Conservation (phyloP, 2,329 filamentous ascomycete genomes). For the Arthroderma uncinatum region DNA sequence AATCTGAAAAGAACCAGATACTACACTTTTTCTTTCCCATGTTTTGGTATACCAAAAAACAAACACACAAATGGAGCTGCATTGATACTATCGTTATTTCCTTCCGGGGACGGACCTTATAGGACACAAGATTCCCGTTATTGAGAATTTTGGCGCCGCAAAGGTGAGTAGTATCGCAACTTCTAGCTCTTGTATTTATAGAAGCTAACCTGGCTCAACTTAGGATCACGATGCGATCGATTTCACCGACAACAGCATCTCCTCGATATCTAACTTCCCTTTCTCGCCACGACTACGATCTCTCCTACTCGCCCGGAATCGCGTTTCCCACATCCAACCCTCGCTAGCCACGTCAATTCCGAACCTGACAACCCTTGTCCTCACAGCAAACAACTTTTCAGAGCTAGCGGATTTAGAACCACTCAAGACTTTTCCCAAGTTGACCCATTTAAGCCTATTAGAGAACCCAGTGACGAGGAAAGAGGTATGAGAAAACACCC, state of each 20-base stretch:
- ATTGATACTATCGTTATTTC: constrained; percentile 63
- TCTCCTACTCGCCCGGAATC: constrained; percentile 80
- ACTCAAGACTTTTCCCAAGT: constrained; percentile 53
- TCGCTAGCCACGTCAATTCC: constrained; percentile 65
- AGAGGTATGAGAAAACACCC: constrained; percentile 53
- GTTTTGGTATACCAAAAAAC: background rate
- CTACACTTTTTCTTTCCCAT: constrained; percentile 54
- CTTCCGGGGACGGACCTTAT: constrained; percentile 37
- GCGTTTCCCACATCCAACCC: constrained; percentile 69
- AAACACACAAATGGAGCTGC: constrained; percentile 49
- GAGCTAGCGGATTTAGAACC: constrained; percentile 83
- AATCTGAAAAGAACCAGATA: constrained; percentile 81
- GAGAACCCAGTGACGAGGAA: constrained; percentile 88
- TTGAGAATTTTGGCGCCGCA: constrained; percentile 95
- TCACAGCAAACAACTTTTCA: constrained; percentile 68
- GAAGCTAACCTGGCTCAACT: background rate
- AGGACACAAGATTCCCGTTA: constrained; percentile 96
- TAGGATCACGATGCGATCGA: constrained; percentile 95
- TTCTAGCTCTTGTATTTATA: background rate
- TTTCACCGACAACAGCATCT: constrained; percentile 96
- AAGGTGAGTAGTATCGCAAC: constrained; percentile 51
- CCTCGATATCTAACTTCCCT: constrained; percentile 80
- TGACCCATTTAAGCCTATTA: constrained; percentile 70
- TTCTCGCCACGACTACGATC: constrained; percentile 79
- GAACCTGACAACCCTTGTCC: constrained; percentile 67